Conservation (phyloP, 495 filamentous ascomycete genomes). For the Trichoderma virens region DNA sequence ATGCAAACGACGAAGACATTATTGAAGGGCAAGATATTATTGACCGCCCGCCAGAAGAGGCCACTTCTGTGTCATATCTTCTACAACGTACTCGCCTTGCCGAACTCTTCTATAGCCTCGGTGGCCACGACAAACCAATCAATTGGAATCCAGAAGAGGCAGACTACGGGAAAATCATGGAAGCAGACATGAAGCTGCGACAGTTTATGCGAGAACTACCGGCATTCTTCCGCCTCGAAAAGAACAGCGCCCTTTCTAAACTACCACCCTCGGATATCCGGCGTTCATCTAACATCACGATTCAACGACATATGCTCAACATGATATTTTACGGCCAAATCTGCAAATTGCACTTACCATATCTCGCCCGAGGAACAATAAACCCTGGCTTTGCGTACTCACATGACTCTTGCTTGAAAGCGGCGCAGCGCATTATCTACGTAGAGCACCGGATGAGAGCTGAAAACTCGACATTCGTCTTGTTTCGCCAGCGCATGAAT, state of each 20-base stretch:
- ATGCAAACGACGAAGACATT: constrained; percentile 38
- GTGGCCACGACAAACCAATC: constrained; percentile 27
- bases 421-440: constrained; percentile 27
- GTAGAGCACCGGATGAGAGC: constrained; percentile 20
- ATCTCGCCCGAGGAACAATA: constrained; percentile 20
- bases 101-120: constrained; percentile 35
- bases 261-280: constrained; percentile 14
- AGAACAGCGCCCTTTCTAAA: neutral
- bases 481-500: constrained; percentile 19
- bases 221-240: neutral
- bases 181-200: constrained; percentile 27
- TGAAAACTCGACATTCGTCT: constrained; percentile 19
- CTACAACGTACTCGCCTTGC: constrained; percentile 33
- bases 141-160: constrained; percentile 11
- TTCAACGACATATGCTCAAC: constrained; percentile 30
- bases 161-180: constrained; percentile 20
- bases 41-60: constrained; percentile 27
- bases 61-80: constrained; percentile 37
- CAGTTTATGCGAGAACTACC: constrained; percentile 17
- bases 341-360: constrained; percentile 36
- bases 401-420: constrained; percentile 28
- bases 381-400: constrained; percentile 24
- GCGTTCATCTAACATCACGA: constrained; percentile 16
- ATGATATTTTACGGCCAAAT: constrained; percentile 29
- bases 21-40: constrained; percentile 22